Evolutionary conservation across 768 basidiomycete species (phyloP), one percentile per base, ranked within the genome.

Genomic region (Coprinopsis strossmayeri): DNA sequence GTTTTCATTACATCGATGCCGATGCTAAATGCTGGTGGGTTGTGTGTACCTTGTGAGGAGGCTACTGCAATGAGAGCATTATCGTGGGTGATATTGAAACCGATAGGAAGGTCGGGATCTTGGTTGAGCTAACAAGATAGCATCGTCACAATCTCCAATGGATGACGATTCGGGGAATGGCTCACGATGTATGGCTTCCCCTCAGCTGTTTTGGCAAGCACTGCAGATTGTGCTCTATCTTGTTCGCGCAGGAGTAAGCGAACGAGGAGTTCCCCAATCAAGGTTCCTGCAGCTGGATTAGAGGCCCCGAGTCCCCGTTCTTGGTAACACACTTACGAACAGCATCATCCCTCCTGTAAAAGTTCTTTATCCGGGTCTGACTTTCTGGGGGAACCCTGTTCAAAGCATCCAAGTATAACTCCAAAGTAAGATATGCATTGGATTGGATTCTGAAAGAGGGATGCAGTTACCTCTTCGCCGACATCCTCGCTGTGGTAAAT

Each of bases 1-100:
- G 87, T 69, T 59, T 81, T 83, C 90, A 92, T 93, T 41, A 91
- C 74, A 64, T 93, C 90, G 34, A 91, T 69, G 17, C 91, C 90
- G 9, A 91, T 59, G 10, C 71, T 78, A 40, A 79, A 84, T 2
- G 79, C 78, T 17, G 74, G 78, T 17, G 70, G 66, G 50, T 69
- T 64, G 35, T 68, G 58, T 3, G 53, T 55, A 46, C 74, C 71
- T 10, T 65, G 59, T 7, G 77, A 76, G 52, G 77, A 77, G 2
- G 76, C 84, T 76, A 93, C 79, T 12, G 77, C 85, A 48, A 92
- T 69, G 21, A 87, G 59, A 2, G 73, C 75, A 57, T 82, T 84
- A 61, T 93, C 91, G 60, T 93, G 90, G 18, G 89, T 79, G 45
- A 92, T 71, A 61, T 92, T 93, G 69, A 78, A 92, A 0, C 75